Base-by-base conservation (phyloP, 1,284 basidiomycete genomes). In the Cryptococcus sp. region DNA sequence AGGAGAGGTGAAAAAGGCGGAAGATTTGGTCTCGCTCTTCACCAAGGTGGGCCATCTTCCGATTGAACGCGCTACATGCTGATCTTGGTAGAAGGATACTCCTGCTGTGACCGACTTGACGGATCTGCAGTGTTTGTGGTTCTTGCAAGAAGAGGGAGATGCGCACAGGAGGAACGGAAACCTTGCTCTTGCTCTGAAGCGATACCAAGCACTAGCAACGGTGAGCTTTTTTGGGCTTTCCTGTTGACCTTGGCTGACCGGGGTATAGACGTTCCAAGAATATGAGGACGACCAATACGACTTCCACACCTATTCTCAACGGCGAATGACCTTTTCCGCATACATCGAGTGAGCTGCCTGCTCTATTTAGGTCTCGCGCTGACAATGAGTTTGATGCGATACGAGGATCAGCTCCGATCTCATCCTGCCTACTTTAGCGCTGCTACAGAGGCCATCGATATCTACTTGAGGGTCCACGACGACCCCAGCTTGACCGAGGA, bases 211-310 rank as follows among this genome's bases (percentile, higher is more conserved):
- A 42, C 76, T 95, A 36, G 80, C 83, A 52, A 86, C 83, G 76
- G 87, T 87, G 38, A 39, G 69, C 58, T 14, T 4, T 22, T 25
- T 38, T 18, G 10, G 24, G 22, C 23, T 4, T 14, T 21, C 19
- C 25, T 28, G 18, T 23, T 21, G 7, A 12, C 9, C 26, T 39
- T 39, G 50, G 12, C 10, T 14, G 3, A 38, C 22, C 39, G 35
- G 6, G n/a, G 2, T 18, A 5, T 62, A 89, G 83, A 77, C 85
- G 14, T 97, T 95, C 71, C 80, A 86, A 48, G 87, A 88, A 49
- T 82, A 90, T 57, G 88, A 93, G 63, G 91, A 97, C 59, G 95
- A 98, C 68, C 93, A 98, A 73, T 94, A 89, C 63, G 95, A 99
- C 72, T 99, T 98, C 78, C 95, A 99, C 71, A 84, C 85, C 6